phyloP scores from a whole-genome alignment of 305 asterid genomes.

The Fraxinus latifolia region DNA sequence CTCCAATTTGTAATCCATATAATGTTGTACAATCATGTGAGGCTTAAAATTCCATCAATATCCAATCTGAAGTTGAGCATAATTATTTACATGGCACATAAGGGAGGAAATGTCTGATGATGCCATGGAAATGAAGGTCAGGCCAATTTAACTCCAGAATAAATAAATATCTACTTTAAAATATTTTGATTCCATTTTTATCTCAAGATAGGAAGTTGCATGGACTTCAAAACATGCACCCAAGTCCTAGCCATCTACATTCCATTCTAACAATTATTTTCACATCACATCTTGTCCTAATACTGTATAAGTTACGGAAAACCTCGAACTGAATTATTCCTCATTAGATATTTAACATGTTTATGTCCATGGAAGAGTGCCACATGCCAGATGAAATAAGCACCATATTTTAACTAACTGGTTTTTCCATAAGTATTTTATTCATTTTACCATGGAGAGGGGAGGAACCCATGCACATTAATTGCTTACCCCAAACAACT shows the following conservation, averaged over 20 bases:
- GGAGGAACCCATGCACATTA: neutral
- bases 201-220: neutral
- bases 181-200: neutral
- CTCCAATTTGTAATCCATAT: neutral
- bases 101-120: neutral
- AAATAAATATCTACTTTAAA: neutral
- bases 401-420: neutral
- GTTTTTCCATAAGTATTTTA: neutral
- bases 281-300: neutral
- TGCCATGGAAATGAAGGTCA: neutral
- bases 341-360: neutral
- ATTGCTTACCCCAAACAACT: neutral
- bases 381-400: neutral
- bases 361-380: neutral
- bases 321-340: neutral
- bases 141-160: neutral
- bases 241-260: neutral
- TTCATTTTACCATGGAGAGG: neutral
- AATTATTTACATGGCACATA: neutral
- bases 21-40: neutral
- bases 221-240: neutral
- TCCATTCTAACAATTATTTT: neutral
- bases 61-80: neutral
- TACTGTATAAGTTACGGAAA: neutral
- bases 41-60: neutral